phyloP scores from a whole-genome alignment of 2,329 filamentous ascomycete species.

The Cercospora sojina region DNA sequence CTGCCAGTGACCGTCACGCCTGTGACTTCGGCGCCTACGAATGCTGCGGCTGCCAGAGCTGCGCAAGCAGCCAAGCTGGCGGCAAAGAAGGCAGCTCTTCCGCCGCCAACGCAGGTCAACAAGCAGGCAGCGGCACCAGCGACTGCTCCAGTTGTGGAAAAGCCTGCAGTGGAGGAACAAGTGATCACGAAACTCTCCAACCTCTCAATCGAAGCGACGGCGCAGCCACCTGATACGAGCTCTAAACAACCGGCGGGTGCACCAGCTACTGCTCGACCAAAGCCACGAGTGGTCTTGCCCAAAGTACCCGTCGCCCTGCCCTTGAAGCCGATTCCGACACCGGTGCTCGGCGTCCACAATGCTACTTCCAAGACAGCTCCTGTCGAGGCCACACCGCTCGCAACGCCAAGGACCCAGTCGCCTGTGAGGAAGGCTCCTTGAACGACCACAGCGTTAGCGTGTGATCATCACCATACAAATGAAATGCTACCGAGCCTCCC shows the following conservation, averaged over 20 bases:
- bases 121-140: slow-evolving; percentile 9
- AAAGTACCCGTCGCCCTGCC: slow-evolving; percentile 12
- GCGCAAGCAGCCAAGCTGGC: slow-evolving; percentile 9
- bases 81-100: slow-evolving; percentile 5
- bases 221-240: background rate
- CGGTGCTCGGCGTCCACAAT: slow-evolving; percentile 24
- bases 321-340: slow-evolving; percentile 21
- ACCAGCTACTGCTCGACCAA: background rate
- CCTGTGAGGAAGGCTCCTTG: background rate
- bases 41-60: slow-evolving; percentile 18
- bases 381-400: slow-evolving; percentile 12
- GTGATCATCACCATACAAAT: background rate
- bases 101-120: background rate
- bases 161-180: background rate
- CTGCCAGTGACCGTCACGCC: slow-evolving; percentile 44
- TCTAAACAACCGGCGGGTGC: background rate
- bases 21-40: slow-evolving; percentile 16
- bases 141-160: background rate
- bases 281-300: slow-evolving; percentile 10
- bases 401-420: slow-evolving; percentile 8
- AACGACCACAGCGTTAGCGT: background rate
- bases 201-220: background rate
- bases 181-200: background rate
- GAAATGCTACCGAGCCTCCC: background rate
- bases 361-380: slow-evolving; percentile 18